Percentiles rank a stretch among this genome's conserved stretches.
Conservation (phyloP, 2,329 filamentous ascomycete genomes). For the Lojkania enalia region DNA sequence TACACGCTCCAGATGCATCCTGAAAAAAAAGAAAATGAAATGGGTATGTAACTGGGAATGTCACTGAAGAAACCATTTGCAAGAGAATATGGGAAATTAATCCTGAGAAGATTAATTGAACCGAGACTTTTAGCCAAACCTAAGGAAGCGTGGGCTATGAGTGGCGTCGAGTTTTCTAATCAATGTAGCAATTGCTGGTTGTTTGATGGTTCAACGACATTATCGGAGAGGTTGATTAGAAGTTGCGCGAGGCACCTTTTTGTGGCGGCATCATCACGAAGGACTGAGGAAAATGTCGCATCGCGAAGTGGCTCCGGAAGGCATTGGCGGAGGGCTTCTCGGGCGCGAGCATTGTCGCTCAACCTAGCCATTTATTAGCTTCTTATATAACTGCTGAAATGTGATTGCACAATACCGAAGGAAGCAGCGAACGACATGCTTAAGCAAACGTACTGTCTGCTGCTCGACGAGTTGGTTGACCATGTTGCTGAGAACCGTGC, state of each 20-base stretch:
- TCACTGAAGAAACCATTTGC: constrained; percentile 5
- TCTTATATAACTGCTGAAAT: constrained; percentile 5
- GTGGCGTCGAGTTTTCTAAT: constrained; percentile 3
- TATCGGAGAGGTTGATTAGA: constrained; percentile 93
- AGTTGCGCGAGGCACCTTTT: constrained; percentile 98
- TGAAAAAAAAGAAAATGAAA: constrained; percentile 15
- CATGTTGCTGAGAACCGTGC: constrained; percentile 98
- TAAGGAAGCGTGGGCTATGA: too few relatives aligned
- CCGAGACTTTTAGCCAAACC: background rate
- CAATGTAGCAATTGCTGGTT: constrained; percentile 44
- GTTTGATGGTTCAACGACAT: constrained; percentile 62
- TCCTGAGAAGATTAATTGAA: background rate
- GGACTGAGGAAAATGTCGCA: constrained; percentile 93
- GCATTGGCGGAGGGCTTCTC: constrained; percentile 92
- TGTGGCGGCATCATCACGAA: constrained; percentile 94
- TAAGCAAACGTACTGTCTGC: constrained; percentile 91
- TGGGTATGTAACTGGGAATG: constrained; percentile 18
- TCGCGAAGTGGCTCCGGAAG: constrained; percentile 98
- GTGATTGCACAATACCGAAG: constrained; percentile 64
- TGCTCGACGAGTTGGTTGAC: constrained; percentile 96
- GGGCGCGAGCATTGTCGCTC: constrained; percentile 92
- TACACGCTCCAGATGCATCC: constrained; percentile 9
- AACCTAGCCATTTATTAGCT: constrained; percentile 60
- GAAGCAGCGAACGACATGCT: constrained; percentile 97
- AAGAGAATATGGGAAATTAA: background rate